These are phyloP conservation scores for Dryadomyces quercus-mongolicae DNA, from an alignment of 2,329 filamentous ascomycete species.

Conservation along the genomic window DNA sequence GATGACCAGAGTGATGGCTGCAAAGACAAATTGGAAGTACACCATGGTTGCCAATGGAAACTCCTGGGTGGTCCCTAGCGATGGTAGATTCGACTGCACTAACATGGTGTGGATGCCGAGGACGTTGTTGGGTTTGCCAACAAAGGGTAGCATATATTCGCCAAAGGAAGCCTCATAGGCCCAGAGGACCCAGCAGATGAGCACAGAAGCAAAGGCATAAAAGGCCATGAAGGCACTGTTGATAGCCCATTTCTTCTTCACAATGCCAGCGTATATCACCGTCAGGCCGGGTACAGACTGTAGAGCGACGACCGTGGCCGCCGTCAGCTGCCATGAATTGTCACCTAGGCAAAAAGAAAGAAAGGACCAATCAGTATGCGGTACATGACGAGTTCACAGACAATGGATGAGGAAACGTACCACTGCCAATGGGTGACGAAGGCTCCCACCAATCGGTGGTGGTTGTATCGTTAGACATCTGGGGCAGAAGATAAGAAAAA, in stretches of 20 bases:
- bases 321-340: conserved; percentile 40
- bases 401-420: too few relatives aligned
- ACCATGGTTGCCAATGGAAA: conserved; percentile 36
- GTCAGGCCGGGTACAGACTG: conserved; percentile 37
- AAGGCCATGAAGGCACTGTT: conserved; percentile 39
- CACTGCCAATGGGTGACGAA: neutral
- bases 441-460: neutral
- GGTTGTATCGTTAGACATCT: neutral
- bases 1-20: conserved; percentile 35
- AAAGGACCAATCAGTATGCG: neutral
- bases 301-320: conserved; percentile 33
- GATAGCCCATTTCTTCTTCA: conserved; percentile 35
- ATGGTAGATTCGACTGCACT: conserved; percentile 27
- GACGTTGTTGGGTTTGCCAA: conserved; percentile 32
- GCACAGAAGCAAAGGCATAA: conserved; percentile 33
- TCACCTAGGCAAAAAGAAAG: conserved; percentile 24
- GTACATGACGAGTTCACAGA: too few relatives aligned
- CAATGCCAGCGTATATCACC: conserved; percentile 34
- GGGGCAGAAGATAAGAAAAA: neutral
- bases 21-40: conserved; percentile 42
- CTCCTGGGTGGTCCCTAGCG: conserved; percentile 24
- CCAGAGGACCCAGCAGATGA: conserved; percentile 37
- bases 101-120: conserved; percentile 31
- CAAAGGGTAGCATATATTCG: conserved; percentile 35
- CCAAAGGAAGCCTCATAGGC: conserved; percentile 36